Percentiles rank a stretch among this genome's conserved stretches.
Conservation (phyloP, 1,284 basidiomycete genomes). For the Malassezia pachydermatis region DNA sequence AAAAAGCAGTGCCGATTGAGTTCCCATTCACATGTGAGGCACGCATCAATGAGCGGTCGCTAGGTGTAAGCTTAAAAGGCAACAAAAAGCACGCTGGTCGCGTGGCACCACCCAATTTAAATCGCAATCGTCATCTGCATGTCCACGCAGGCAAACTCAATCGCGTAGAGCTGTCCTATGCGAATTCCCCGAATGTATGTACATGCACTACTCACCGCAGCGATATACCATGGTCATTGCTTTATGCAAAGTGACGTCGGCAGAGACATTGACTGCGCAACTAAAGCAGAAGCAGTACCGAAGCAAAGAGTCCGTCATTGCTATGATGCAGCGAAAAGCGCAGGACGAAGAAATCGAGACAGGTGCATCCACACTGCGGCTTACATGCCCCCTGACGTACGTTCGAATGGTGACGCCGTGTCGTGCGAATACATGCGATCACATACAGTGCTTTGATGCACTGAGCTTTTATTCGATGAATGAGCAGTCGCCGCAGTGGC, state of each 20-base stretch:
- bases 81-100: slow-evolving; percentile 38
- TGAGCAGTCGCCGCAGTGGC: slow-evolving; percentile 90
- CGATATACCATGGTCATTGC: slow-evolving; percentile 25
- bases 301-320: slow-evolving; percentile 33
- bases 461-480: slow-evolving; percentile 87
- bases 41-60: slow-evolving; percentile 27
- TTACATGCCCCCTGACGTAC: slow-evolving; percentile 61
- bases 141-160: slow-evolving; percentile 23
- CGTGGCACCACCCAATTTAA: slow-evolving; percentile 41
- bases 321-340: slow-evolving; percentile 28
- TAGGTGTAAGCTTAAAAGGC: slow-evolving; percentile 32
- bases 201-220: neutral
- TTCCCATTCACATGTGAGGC: slow-evolving; percentile 40
- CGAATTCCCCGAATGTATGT: slow-evolving; percentile 24
- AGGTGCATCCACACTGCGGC: slow-evolving; percentile 35
- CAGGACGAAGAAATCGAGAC: slow-evolving; percentile 43
- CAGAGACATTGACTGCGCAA: slow-evolving; percentile 27
- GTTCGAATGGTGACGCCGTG: slow-evolving; percentile 74
- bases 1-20: slow-evolving; percentile 24
- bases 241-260: slow-evolving; percentile 27
- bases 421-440: slow-evolving; percentile 72
- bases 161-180: slow-evolving; percentile 35
- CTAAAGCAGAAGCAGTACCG: slow-evolving; percentile 25
- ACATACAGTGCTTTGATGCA: slow-evolving; percentile 93
- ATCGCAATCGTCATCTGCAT: slow-evolving; percentile 27